Conservation (phyloP, 805 yeast genomes). For the Saccharomycopsis guyanensis region DNA sequence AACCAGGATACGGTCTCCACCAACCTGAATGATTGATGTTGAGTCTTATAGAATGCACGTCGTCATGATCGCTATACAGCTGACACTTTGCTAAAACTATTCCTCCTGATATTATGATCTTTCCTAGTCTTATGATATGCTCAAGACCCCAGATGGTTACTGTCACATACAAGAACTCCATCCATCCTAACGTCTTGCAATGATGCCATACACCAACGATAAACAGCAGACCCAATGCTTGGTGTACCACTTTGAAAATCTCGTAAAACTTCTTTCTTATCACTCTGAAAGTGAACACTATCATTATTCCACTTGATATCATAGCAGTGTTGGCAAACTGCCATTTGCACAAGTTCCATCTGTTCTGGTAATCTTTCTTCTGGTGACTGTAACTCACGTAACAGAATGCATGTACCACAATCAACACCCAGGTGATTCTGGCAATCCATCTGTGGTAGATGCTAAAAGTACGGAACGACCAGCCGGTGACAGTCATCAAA, state of each 20-base stretch:
- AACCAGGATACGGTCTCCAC: conserved; percentile 39
- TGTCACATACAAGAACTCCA: conserved; percentile 34
- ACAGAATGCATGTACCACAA: conserved; percentile 32
- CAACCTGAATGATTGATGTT: conserved; percentile 36
- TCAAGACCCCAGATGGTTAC: conserved; percentile 36
- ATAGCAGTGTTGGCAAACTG: conserved; percentile 36
- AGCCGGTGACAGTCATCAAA: conserved; percentile 28
- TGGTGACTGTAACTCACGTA: conserved; percentile 29
- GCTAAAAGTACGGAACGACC: conserved; percentile 31
- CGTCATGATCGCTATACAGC: conserved; percentile 9
- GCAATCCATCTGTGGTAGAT: conserved; percentile 36
- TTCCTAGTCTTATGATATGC: conserved; percentile 31
- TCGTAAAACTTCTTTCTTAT: conserved; percentile 37
- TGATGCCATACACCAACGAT: conserved; percentile 41
- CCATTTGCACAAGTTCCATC: conserved; percentile 37
- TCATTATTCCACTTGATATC: conserved; percentile 25
- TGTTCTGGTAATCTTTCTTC: conserved; percentile 31
- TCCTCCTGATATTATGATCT: conserved; percentile 27
- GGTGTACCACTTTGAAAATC: conserved; percentile 38
- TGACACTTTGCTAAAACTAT: conserved; percentile 25
- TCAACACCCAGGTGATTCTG: conserved; percentile 32
- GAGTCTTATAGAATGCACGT: too few relatives aligned
- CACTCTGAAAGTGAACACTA: conserved; percentile 27
- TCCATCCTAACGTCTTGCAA: conserved; percentile 37
- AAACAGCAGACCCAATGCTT: conserved; percentile 34